Percentiles rank a stretch among this genome's conserved stretches.
These are phyloP conservation scores for Fusarium sp. DNA, from an alignment of 2,329 filamentous ascomycete genomes.

Conservation along the genomic window DNA sequence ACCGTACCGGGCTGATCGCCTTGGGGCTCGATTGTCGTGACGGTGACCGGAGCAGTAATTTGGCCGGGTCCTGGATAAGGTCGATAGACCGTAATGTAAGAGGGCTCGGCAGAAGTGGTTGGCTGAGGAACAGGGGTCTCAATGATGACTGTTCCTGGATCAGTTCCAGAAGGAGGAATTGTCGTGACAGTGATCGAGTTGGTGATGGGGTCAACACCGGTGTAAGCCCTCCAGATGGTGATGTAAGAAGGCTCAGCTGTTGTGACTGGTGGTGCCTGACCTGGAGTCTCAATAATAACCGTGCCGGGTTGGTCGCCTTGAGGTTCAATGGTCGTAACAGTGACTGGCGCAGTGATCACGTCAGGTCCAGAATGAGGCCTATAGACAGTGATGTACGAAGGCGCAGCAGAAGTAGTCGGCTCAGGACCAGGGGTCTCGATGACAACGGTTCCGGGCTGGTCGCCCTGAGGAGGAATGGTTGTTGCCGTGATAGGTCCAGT, in stretches of 20 bases:
- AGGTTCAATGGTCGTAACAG: constrained; percentile 20
- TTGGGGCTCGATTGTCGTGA: constrained; percentile 4
- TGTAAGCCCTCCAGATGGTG: neutral
- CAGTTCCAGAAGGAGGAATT: constrained; percentile 10
- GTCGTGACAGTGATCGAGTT: constrained; percentile 24
- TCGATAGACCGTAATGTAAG: neutral
- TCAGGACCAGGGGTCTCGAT: constrained; percentile 27
- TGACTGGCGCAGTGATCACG: constrained; percentile 14
- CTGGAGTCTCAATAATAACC: constrained; percentile 26
- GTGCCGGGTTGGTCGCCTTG: constrained; percentile 23
- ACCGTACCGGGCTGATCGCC: constrained; percentile 13
- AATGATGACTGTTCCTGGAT: constrained; percentile 31
- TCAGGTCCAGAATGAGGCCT: constrained; percentile 21
- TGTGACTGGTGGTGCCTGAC: neutral
- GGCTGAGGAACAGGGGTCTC: constrained; percentile 17
- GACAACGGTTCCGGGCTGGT: constrained; percentile 21
- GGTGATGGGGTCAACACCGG: constrained; percentile 22
- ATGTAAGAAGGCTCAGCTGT: constrained; percentile 1
- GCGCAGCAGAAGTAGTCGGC: constrained; percentile 2
- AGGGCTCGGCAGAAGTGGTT: neutral
- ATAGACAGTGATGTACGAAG: constrained; percentile 28
- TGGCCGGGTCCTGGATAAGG: neutral
- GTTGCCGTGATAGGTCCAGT: constrained; percentile 21
- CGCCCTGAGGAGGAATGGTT: constrained; percentile 19
- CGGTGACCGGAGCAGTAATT: neutral